Conservation (phyloP, 164 flowering plant species). For the Liriodendron chinense region DNA sequence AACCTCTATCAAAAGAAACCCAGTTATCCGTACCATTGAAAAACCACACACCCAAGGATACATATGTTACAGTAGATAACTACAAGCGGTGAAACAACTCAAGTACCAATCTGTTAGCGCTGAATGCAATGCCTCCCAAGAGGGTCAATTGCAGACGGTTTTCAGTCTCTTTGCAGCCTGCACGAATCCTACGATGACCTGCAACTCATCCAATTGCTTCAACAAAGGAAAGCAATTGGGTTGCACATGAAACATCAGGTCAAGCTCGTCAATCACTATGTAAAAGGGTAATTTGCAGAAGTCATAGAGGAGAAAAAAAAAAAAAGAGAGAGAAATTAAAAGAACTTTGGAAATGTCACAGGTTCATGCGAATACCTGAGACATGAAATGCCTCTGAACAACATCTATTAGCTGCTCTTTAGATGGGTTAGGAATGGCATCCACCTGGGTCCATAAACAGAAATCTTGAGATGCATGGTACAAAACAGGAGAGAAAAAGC, state of each 20-base stretch:
- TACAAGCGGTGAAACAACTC: not conserved
- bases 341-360: too few species aligned
- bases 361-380: conserved; percentile 54
- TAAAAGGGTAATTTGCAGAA: not conserved
- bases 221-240: conserved; percentile 21
- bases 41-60: not conserved
- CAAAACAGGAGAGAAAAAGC: not conserved
- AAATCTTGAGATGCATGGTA: not conserved
- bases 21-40: not conserved
- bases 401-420: conserved; percentile 81
- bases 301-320: too few species aligned
- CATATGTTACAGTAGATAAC: conserved; percentile 2
- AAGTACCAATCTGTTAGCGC: conserved; percentile 11
- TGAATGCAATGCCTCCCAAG: not conserved
- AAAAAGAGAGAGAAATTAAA: too few species aligned
- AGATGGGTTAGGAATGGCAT: conserved; percentile 76
- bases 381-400: conserved; percentile 91
- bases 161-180: conserved; percentile 86
- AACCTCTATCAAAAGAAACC: not conserved
- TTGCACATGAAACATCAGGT: not conserved
- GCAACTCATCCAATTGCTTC: conserved; percentile 95
- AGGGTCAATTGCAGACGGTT: conserved; percentile 61
- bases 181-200: conserved; percentile 81
- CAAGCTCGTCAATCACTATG: not conserved
- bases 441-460: conserved; percentile 41